Percentiles rank a stretch among this genome's conserved stretches.
Conservation (phyloP, 441 rosid genomes). For the Aleurites moluccanus region DNA sequence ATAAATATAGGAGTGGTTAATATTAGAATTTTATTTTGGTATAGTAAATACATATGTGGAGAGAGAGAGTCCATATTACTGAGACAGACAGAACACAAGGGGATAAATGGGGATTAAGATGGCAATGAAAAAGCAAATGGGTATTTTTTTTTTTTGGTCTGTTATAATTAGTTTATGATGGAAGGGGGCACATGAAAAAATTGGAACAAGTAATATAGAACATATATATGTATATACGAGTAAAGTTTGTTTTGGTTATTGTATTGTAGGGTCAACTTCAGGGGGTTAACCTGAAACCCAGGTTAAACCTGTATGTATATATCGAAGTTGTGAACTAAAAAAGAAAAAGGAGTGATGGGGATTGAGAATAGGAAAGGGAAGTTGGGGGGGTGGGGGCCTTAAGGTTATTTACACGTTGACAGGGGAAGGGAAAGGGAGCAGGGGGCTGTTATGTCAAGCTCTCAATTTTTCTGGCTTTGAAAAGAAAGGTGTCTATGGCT, state of each 20-base stretch:
- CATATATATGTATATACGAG: background rate
- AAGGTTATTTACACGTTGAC: slow-evolving; percentile 29
- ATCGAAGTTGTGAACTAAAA: no score
- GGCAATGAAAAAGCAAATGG: slow-evolving; percentile 18
- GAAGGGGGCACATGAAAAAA: slow-evolving; percentile 10
- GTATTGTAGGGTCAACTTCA: slow-evolving; percentile 53
- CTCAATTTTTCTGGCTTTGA: slow-evolving; percentile 26
- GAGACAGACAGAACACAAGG: slow-evolving; percentile 18
- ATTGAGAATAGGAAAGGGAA: no score
- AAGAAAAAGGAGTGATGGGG: no score
- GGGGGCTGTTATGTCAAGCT: slow-evolving; percentile 30
- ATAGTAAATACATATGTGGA: background rate
- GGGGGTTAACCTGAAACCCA: slow-evolving; percentile 42
- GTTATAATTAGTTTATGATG: slow-evolving; percentile 25
- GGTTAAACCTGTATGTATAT: slow-evolving; percentile 16
- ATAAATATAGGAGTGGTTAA: background rate
- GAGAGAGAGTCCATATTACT: slow-evolving; percentile 12
- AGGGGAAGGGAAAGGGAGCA: background rate
- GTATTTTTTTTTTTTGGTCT: slow-evolving; percentile 10
- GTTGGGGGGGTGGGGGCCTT: slow-evolving; percentile 12
- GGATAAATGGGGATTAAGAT: slow-evolving; percentile 16
- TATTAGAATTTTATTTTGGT: background rate
- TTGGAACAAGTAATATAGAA: no score
- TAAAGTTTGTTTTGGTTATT: background rate
- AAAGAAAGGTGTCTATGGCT: slow-evolving; percentile 37